phyloP scores from a whole-genome alignment of 2,329 filamentous ascomycete genomes.

The Biscogniauxia mediterranea region DNA sequence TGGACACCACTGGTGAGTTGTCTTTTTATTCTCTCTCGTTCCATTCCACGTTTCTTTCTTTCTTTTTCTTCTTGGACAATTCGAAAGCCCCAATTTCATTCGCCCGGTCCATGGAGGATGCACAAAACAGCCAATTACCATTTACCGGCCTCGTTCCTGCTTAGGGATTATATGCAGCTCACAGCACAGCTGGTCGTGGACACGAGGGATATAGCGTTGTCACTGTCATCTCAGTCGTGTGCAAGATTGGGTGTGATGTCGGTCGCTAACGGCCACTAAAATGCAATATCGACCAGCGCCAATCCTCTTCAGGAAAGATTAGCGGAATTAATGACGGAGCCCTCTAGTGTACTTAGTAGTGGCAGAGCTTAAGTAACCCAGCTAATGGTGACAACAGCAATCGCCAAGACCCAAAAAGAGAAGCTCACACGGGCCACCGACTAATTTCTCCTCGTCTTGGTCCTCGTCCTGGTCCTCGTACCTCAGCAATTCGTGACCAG shows the following conservation, averaged over 20 bases:
- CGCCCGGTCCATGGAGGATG: neutral
- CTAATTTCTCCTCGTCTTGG: conserved; percentile 1
- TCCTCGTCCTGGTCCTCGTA: conserved; percentile 6
- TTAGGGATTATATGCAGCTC: neutral
- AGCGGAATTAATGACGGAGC: conserved; percentile 8
- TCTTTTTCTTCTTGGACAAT: neutral
- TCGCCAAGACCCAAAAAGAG: neutral
- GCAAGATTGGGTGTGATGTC: neutral
- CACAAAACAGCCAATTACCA: conserved; percentile 5
- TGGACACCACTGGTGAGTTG: neutral
- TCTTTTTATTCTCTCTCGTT: neutral
- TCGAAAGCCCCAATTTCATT: neutral
- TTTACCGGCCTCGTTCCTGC: conserved; percentile 1
- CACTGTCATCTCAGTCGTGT: conserved; percentile 11
- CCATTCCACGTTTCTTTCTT: neutral
- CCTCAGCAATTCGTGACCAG: conserved; percentile 1
- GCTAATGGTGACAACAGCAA: neutral
- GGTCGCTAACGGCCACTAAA: conserved; percentile 3
- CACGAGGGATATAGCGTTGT: conserved; percentile 7
- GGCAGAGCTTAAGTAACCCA: conserved; percentile 6
- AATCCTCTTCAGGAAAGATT: conserved; percentile 18
- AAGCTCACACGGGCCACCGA: conserved; percentile 9
- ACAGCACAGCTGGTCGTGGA: neutral
- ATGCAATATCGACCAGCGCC: conserved; percentile 6
- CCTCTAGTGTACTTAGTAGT: conserved; percentile 2